A percentile compares a stretch with the other conserved stretches of the same genome.
phyloP scores from a whole-genome alignment of 2,329 filamentous ascomycete species.

The Colletotrichum lentis region DNA sequence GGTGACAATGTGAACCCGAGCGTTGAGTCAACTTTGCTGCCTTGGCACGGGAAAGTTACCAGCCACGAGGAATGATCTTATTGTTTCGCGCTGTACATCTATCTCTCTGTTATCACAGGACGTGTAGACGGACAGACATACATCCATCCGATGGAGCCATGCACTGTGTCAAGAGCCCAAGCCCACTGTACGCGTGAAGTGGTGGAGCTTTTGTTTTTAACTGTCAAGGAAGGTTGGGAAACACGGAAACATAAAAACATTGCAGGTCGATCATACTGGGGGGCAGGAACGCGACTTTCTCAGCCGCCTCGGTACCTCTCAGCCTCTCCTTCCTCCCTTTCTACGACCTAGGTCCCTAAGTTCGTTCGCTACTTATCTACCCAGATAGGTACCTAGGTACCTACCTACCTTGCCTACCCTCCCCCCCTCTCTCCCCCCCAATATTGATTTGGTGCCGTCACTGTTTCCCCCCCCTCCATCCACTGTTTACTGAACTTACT shows the following conservation, averaged over 20 bases:
- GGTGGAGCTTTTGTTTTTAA: not conserved
- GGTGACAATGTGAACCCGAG: not conserved
- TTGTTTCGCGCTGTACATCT: not conserved
- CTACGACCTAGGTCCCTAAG: too few species aligned
- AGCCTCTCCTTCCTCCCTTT: too few species aligned
- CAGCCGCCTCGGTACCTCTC: too few species aligned
- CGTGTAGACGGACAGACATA: not conserved
- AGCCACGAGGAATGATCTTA: not conserved
- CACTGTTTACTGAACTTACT: not conserved
- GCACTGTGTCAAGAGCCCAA: not conserved
- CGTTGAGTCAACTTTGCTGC: slow-evolving; percentile 6
- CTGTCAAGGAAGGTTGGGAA: slow-evolving; percentile 2
- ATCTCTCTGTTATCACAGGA: not conserved
- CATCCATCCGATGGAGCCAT: not conserved
- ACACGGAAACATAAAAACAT: slow-evolving; percentile 1
- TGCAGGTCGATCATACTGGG: not conserved
- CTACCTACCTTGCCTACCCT: not conserved
- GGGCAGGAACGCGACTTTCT: slow-evolving; percentile 5
- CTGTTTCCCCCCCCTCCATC: slow-evolving; percentile 5
- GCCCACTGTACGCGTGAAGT: slow-evolving; percentile 23
- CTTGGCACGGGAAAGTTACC: not conserved
- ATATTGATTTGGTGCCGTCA: slow-evolving; percentile 7
- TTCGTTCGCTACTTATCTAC: not conserved
- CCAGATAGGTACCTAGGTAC: slow-evolving; percentile 1
- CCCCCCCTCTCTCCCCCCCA: not conserved